Percentiles rank a stretch among this genome's conserved stretches.
These are phyloP conservation scores for Tricladium varicosporioides DNA, from an alignment of 2,329 filamentous ascomycete genomes.

Conservation along the genomic window DNA sequence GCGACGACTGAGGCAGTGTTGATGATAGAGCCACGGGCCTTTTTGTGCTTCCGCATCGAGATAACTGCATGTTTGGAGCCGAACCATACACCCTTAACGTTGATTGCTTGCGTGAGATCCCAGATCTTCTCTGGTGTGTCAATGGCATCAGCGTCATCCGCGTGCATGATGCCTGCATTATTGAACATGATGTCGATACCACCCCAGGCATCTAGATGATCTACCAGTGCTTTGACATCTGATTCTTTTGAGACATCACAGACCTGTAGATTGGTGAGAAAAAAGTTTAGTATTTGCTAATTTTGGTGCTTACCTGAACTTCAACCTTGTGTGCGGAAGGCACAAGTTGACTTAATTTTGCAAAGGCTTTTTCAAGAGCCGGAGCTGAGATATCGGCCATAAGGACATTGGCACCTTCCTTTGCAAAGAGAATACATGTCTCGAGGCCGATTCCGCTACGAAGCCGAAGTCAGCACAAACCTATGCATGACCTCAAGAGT, in stretches of 20 bases:
- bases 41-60: conserved; percentile 63
- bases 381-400: conserved; percentile 68
- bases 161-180: conserved; percentile 79
- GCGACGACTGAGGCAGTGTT: conserved; percentile 74
- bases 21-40: conserved; percentile 67
- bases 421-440: conserved; percentile 69
- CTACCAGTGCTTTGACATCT: conserved; percentile 60
- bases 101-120: conserved; percentile 73
- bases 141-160: conserved; percentile 60
- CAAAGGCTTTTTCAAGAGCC: conserved; percentile 59
- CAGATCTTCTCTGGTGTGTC: conserved; percentile 72
- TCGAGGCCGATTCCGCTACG: conserved; percentile 70
- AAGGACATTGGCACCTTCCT: conserved; percentile 68
- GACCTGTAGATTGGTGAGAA: conserved; percentile 30
- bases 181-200: conserved; percentile 76
- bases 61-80: conserved; percentile 72
- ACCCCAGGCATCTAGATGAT: conserved; percentile 64
- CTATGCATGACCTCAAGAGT: neutral
- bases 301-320: conserved; percentile 31
- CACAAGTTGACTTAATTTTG: conserved; percentile 58
- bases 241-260: conserved; percentile 70
- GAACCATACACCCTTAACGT: conserved; percentile 78
- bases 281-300: neutral
- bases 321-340: conserved; percentile 51
- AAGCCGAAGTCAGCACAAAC: neutral